Evolutionary conservation across 176 grass and related monocot genomes (phyloP), one percentile per base, ranked within the genome.

Genomic region (Oryza brachyantha): DNA sequence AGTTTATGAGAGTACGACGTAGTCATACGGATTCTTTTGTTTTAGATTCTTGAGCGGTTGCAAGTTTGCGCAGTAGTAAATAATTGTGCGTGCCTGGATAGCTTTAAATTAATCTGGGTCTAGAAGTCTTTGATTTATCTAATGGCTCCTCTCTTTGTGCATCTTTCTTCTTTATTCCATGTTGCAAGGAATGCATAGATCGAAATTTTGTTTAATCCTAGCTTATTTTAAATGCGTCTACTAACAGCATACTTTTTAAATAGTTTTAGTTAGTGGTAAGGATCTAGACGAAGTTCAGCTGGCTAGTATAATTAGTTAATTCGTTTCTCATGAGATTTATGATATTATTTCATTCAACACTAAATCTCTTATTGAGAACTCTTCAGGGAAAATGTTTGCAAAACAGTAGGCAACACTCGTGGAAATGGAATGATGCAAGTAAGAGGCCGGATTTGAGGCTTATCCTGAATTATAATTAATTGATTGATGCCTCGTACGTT

Each of bases 81-180:
- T 57, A 22, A n/a, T 7, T 52, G 19, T 52, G 48, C 52, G 43
- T 39, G 60, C 43, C n/a, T 67, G 8, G 34, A 22, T 75, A 58
- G 71, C 3, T 75, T 75, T 66, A 66, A 57, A 41, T 57, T 75
- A 22, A 22, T 8, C 24, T 68, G 5, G 71, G 19, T 83, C 72
- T 75, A 75, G 81, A 83, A 75, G 81, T 75, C 32, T 25, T 72
- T 48, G 38, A 63, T 72, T 72, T 72, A 48, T 63, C 21, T 81
- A 61, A 70, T 70, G 10, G 24, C 29, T 83, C 32, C 70, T 66
- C 17, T 57, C 45, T 41, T 57, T 66, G 43, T 41, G 70, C 61
- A 24, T 36, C 42, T 16, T 28, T 46, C 28, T 66, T 74, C 39
- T 66, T 41, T 74, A 41, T 67, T 61, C n/a, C 32, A 16, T 5